phyloP scores from a whole-genome alignment of 371 early-diverging fungal species.

The Saksenaea oblongispora region DNA sequence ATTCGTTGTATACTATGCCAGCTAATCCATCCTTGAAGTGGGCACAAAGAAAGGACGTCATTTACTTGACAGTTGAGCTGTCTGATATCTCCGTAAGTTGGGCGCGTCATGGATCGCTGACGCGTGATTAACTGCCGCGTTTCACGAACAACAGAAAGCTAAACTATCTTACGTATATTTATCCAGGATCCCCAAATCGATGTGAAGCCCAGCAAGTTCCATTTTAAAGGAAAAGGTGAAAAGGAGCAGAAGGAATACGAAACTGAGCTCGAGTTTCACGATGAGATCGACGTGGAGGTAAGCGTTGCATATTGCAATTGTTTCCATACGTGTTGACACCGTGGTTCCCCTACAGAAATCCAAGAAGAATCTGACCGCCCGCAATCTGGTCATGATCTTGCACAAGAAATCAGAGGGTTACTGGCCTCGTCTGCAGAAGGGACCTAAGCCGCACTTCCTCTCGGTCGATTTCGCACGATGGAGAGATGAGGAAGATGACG shows the following conservation, averaged over 20 bases:
- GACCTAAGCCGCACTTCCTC: conserved; percentile 72
- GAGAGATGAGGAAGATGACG: conserved; percentile 94
- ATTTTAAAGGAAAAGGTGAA: conserved; percentile 63
- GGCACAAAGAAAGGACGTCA: conserved; percentile 85
- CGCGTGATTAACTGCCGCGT: neutral
- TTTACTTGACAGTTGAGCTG: conserved; percentile 88
- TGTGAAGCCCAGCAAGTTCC: conserved; percentile 59
- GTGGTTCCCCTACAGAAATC: conserved; percentile 55
- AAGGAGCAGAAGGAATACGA: conserved; percentile 73
- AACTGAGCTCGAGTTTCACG: conserved; percentile 75
- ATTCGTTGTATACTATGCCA: conserved; percentile 29
- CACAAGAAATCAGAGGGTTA: conserved; percentile 66
- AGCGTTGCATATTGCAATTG: neutral
- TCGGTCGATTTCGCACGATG: conserved; percentile 92
- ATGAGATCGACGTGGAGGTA: conserved; percentile 75
- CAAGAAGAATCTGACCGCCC: conserved; percentile 65
- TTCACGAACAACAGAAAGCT: neutral
- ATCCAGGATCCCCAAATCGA: conserved; percentile 50
- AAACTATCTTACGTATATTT: neutral
- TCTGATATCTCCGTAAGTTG: conserved; percentile 65
- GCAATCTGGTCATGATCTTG: conserved; percentile 65
- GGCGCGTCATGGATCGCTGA: neutral
- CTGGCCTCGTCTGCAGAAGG: conserved; percentile 89
- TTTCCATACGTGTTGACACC: neutral
- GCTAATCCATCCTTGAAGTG: conserved; percentile 81